Percentiles rank a stretch among this genome's conserved stretches.
Conservation (phyloP, 2,329 filamentous ascomycete genomes). For the Penicillium polonicum region DNA sequence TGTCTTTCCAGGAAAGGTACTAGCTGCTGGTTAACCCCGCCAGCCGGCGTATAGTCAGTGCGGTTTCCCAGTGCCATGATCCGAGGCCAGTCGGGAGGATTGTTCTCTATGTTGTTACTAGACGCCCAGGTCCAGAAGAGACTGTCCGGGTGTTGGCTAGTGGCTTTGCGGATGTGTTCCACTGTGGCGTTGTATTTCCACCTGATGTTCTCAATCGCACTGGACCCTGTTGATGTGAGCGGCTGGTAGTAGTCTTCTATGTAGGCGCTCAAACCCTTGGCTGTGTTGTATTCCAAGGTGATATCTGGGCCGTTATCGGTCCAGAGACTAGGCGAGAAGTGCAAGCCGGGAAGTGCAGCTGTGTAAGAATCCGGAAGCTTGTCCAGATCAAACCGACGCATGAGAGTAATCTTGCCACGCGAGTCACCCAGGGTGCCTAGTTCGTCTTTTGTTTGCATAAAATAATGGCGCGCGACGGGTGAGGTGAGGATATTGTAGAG, state of each 20-base stretch:
- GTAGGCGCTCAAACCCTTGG: slow-evolving; percentile 42
- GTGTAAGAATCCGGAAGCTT: slow-evolving; percentile 37
- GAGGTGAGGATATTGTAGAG: slow-evolving; percentile 44
- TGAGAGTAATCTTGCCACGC: slow-evolving; percentile 43
- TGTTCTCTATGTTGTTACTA: slow-evolving; percentile 43
- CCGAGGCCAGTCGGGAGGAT: slow-evolving; percentile 43
- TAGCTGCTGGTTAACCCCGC: slow-evolving; percentile 50
- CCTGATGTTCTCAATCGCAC: slow-evolving; percentile 41
- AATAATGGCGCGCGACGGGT: slow-evolving; percentile 40
- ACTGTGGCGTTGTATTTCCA: slow-evolving; percentile 48
- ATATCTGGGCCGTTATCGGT: slow-evolving; percentile 45
- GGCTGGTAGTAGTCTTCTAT: slow-evolving; percentile 54
- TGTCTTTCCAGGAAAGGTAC: slow-evolving; percentile 37
- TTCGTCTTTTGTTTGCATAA: slow-evolving; percentile 39
- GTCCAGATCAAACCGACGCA: slow-evolving; percentile 50
- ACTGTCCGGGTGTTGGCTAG: slow-evolving; percentile 32
- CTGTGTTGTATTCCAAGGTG: slow-evolving; percentile 44
- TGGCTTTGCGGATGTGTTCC: slow-evolving; percentile 43
- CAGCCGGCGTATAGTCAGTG: slow-evolving; percentile 35
- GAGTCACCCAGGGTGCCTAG: slow-evolving; percentile 39
- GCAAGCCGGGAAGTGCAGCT: slow-evolving; percentile 46
- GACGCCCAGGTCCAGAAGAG: slow-evolving; percentile 53
- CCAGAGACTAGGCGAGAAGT: slow-evolving; percentile 48
- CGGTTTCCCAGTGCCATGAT: slow-evolving; percentile 50
- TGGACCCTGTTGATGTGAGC: slow-evolving; percentile 29